A percentile compares a stretch with the other conserved stretches of the same genome.
phyloP scores from a whole-genome alignment of 495 filamentous ascomycete species.

The Patellaria atrata region DNA sequence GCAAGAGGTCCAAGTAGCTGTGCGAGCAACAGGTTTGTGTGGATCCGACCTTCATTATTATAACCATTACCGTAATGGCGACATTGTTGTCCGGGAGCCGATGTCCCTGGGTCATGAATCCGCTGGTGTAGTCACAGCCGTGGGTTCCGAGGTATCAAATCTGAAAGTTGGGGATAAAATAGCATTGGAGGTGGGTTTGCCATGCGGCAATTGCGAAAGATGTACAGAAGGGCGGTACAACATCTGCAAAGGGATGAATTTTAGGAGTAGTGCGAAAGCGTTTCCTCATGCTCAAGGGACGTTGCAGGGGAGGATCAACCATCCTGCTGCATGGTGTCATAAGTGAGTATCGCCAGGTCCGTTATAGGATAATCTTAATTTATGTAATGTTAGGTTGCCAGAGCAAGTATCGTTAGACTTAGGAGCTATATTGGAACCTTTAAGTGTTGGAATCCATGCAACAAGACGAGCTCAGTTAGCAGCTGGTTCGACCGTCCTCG shows the following conservation, averaged over 20 bases:
- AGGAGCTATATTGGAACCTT: constrained; percentile 65
- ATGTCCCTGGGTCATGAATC: constrained; percentile 50
- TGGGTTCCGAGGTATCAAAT: constrained; percentile 32
- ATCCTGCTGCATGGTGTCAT: constrained; percentile 54
- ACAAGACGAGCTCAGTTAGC: constrained; percentile 44
- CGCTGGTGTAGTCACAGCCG: constrained; percentile 39
- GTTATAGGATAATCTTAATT: constrained; percentile 3
- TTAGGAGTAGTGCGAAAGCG: constrained; percentile 63
- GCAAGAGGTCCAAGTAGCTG: constrained; percentile 42
- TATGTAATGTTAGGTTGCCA: constrained; percentile 43
- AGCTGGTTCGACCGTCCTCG: constrained; percentile 41
- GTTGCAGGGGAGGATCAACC: constrained; percentile 63
- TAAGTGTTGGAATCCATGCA: constrained; percentile 69
- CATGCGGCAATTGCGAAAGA: constrained; percentile 54
- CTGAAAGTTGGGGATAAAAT: constrained; percentile 53
- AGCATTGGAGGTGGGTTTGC: constrained; percentile 71
- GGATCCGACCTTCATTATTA: constrained; percentile 60
- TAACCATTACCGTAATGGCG: constrained; percentile 50
- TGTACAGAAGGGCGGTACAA: constrained; percentile 65
- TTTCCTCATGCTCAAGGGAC: constrained; percentile 75
- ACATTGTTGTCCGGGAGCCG: constrained; percentile 48
- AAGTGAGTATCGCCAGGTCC: constrained; percentile 31
- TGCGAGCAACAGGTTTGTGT: constrained; percentile 49
- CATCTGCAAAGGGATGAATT: constrained; percentile 67
- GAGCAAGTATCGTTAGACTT: constrained; percentile 44